Evolutionary conservation across 768 basidiomycete species (phyloP).

Genomic region (Podaxis sp.): DNA sequence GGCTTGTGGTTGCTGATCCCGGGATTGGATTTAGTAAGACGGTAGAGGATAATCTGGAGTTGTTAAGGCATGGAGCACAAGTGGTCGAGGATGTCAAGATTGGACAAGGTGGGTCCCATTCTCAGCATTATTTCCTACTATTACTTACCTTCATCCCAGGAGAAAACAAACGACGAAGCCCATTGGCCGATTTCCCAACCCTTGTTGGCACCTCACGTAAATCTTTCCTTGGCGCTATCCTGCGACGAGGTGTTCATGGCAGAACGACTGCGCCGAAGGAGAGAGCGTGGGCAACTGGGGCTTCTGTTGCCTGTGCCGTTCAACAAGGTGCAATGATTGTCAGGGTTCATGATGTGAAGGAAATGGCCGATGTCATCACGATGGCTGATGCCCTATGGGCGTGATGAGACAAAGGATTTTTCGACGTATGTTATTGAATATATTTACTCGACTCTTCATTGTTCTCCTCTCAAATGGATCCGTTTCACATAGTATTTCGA

Average conservation of each 20-base stretch:
- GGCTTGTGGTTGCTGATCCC: constrained; percentile 90
- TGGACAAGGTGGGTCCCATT: constrained; percentile 26
- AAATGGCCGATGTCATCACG: constrained; percentile 71
- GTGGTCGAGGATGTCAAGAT: constrained; percentile 43
- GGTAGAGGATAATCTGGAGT: constrained; percentile 65
- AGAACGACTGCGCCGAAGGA: constrained; percentile 62
- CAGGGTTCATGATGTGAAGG: constrained; percentile 78
- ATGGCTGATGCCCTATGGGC: constrained; percentile 65
- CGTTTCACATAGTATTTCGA: no score
- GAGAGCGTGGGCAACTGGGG: constrained; percentile 77
- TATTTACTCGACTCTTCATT: neutral
- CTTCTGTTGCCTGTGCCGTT: constrained; percentile 69
- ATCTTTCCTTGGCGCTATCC: constrained; percentile 73
- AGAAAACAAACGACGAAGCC: constrained; percentile 36
- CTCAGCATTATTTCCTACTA: constrained; percentile 1
- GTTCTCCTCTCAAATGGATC: no score
- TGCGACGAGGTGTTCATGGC: constrained; percentile 50
- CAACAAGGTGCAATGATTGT: constrained; percentile 74
- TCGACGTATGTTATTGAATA: neutral
- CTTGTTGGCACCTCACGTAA: constrained; percentile 85
- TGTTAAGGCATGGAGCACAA: constrained; percentile 53
- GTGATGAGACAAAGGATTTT: neutral
- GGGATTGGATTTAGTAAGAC: constrained; percentile 95
- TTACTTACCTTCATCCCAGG: constrained; percentile 14
- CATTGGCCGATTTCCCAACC: constrained; percentile 56